Evolutionary conservation across 1,284 basidiomycete species (phyloP).

Genomic region (Trichosporon sp.): DNA sequence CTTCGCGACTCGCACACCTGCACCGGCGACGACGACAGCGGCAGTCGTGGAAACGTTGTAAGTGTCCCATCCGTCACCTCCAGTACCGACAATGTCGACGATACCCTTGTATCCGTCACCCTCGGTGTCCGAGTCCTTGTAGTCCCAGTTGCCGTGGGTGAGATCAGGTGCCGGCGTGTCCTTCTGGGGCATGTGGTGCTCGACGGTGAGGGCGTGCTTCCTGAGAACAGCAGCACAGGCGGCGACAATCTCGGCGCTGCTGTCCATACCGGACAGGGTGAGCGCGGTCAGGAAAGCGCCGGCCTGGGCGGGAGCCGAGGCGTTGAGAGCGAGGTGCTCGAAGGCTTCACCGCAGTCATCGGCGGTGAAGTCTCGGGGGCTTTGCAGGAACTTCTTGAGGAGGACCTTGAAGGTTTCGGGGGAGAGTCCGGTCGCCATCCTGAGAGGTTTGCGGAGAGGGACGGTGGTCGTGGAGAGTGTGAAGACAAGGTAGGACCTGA

Average conservation of each 20-base stretch:
- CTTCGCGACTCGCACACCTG: slow-evolving; percentile 90
- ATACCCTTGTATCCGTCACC: slow-evolving; percentile 53
- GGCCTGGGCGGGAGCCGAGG: slow-evolving; percentile 60
- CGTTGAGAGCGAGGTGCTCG: slow-evolving; percentile 65
- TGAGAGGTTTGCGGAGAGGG: not conserved
- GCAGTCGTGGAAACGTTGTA: slow-evolving; percentile 98
- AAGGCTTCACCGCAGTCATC: slow-evolving; percentile 72
- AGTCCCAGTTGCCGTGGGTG: slow-evolving; percentile 52
- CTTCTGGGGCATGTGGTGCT: slow-evolving; percentile 55
- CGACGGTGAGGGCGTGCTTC: slow-evolving; percentile 63
- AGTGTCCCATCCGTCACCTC: slow-evolving; percentile 95
- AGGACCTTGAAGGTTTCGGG: slow-evolving; percentile 73
- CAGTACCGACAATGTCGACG: slow-evolving; percentile 70
- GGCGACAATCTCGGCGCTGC: slow-evolving; percentile 71
- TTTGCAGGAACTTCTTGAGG: slow-evolving; percentile 73
- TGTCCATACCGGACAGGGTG: slow-evolving; percentile 73
- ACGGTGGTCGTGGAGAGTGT: not conserved
- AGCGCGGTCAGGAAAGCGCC: slow-evolving; percentile 81
- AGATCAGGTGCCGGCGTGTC: slow-evolving; percentile 18
- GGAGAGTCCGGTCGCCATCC: slow-evolving; percentile 38
- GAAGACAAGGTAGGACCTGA: not conserved
- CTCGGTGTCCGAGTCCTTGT: slow-evolving; percentile 51
- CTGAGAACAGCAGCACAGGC: slow-evolving; percentile 75
- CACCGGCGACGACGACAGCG: slow-evolving; percentile 89
- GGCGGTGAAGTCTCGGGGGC: slow-evolving; percentile 72